Conservation (phyloP, 345 rosid species). For the Raphanus raphanistrum region DNA sequence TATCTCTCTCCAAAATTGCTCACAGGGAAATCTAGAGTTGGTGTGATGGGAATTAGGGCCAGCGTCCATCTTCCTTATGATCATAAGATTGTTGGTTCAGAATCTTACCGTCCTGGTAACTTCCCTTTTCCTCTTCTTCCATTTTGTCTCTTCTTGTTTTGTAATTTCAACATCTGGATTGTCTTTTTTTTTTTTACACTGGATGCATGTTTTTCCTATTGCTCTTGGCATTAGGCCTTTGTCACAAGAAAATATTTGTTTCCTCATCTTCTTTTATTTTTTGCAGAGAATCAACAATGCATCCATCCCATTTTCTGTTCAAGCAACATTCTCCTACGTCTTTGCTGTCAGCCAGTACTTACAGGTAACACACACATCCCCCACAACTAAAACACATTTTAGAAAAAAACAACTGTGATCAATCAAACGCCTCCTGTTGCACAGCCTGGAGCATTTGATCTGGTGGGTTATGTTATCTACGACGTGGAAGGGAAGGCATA, state of each 20-base stretch:
- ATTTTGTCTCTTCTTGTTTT: not conserved
- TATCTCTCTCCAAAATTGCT: constrained; percentile 4
- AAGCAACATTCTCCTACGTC: constrained; percentile 83
- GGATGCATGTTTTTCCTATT: constrained; percentile 1
- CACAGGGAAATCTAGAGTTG: constrained; percentile 62
- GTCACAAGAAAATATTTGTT: constrained; percentile 3
- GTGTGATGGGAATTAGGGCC: constrained; percentile 82
- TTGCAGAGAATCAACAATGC: constrained; percentile 88
- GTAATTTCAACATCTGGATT: not conserved
- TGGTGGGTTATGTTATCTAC: constrained; percentile 77
- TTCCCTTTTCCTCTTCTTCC: not conserved
- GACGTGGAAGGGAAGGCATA: constrained; percentile 78
- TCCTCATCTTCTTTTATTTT: constrained; percentile 25
- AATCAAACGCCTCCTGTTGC: not conserved
- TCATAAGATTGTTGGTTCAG: constrained; percentile 71
- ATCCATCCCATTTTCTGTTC: constrained; percentile 66
- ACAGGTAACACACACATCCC: constrained; percentile 55
- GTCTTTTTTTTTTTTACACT: not conserved
- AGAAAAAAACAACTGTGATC: not conserved
- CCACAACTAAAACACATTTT: not conserved
- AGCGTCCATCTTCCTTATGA: constrained; percentile 89
- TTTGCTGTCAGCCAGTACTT: constrained; percentile 89
- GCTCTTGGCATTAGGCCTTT: not conserved
- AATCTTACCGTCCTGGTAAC: constrained; percentile 83
- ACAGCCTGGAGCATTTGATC: constrained; percentile 95